Evolutionary conservation across 768 basidiomycete species (phyloP).

Genomic region (Naganishia onofrii): DNA sequence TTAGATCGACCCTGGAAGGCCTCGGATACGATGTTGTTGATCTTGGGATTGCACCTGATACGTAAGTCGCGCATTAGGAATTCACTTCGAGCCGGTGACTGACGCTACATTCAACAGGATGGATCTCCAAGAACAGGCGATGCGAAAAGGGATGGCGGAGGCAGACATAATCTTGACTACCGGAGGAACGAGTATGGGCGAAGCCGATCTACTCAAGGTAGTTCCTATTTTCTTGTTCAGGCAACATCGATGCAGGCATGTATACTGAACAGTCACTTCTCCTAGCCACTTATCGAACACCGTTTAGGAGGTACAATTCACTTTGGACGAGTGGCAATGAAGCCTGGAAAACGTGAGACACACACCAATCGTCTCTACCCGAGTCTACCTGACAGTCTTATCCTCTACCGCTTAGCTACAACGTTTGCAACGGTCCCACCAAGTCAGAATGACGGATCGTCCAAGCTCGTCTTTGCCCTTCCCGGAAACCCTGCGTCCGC

Average conservation of each 20-base stretch:
- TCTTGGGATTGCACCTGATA: constrained; percentile 74
- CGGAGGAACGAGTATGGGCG: constrained; percentile 88
- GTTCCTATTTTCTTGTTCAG: not conserved
- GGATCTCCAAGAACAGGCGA: constrained; percentile 55
- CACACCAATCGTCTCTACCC: too few species aligned
- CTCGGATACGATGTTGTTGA: constrained; percentile 76
- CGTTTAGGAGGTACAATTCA: constrained; percentile 72
- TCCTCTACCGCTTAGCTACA: constrained; percentile 58
- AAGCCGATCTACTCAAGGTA: constrained; percentile 70
- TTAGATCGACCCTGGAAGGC: constrained; percentile 67
- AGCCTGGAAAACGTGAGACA: constrained; percentile 56
- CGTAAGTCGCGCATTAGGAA: constrained; percentile 57
- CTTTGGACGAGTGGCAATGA: constrained; percentile 79
- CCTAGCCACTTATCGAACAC: constrained; percentile 75
- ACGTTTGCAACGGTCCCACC: constrained; percentile 76
- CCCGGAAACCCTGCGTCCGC: constrained; percentile 88
- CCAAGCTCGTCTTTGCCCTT: constrained; percentile 73
- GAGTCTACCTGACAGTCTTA: not conserved
- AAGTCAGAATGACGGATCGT: constrained; percentile 40
- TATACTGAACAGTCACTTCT: not conserved
- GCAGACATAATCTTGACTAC: constrained; percentile 80
- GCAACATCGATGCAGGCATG: not conserved
- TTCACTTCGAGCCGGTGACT: too few species aligned
- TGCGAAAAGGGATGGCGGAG: constrained; percentile 60
- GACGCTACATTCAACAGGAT: constrained; percentile 21